phyloP scores from a whole-genome alignment of 1,284 basidiomycete genomes.

The Marasmius tenuissimus region DNA sequence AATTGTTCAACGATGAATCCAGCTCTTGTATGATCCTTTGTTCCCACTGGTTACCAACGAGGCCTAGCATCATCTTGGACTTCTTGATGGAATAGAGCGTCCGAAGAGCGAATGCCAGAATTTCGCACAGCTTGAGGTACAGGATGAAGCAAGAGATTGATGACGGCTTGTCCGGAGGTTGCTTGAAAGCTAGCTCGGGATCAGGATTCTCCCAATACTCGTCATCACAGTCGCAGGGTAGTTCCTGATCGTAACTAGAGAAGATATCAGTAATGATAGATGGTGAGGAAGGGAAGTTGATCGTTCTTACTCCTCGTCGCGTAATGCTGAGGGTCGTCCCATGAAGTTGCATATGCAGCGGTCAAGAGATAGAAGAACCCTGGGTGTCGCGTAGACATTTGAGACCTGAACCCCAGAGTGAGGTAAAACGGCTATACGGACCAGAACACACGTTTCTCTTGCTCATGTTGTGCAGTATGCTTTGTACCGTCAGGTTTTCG shows the following conservation, averaged over 20 bases:
- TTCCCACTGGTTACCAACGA: conserved; percentile 47
- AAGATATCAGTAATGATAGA: neutral
- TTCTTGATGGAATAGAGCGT: conserved; percentile 53
- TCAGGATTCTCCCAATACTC: conserved; percentile 59
- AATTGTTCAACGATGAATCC: conserved; percentile 12
- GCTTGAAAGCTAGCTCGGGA: conserved; percentile 41
- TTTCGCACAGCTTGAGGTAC: conserved; percentile 55
- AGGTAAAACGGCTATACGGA: conserved; percentile 13
- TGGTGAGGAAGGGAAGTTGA: neutral
- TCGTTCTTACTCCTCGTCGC: conserved; percentile 73
- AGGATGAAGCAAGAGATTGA: conserved; percentile 49
- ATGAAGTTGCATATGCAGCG: conserved; percentile 64
- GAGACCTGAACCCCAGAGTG: neutral
- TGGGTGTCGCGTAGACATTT: conserved; percentile 20
- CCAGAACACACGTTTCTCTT: conserved; percentile 78
- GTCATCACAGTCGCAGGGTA: conserved; percentile 67
- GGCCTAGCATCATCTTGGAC: conserved; percentile 48
- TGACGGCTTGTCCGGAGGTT: conserved; percentile 50
- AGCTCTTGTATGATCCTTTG: conserved; percentile 12
- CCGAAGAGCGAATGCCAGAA: conserved; percentile 55
- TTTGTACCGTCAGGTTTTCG: conserved; percentile 36
- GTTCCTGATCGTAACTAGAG: conserved; percentile 62
- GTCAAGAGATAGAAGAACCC: conserved; percentile 61
- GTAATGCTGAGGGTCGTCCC: conserved; percentile 72
- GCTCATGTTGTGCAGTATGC: conserved; percentile 49